Evolutionary conservation across 345 rosid species (phyloP), one percentile per base, ranked within the genome.

Genomic region (Carallia pectinifolia): DNA sequence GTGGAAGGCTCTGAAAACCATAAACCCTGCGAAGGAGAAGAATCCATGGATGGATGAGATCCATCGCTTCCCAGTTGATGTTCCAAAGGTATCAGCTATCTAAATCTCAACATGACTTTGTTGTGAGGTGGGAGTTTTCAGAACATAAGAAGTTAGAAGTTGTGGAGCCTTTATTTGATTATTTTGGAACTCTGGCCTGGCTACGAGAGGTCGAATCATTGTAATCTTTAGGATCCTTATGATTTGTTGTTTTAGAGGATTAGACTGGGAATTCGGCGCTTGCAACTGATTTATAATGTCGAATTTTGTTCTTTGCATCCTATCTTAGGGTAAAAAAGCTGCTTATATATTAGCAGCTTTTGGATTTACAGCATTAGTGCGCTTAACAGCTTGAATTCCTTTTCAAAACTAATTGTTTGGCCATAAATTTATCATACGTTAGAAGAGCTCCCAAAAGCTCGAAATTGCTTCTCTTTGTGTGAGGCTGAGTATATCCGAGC

Each of bases 31-130:
- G n/a, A 74, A 74, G 66, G 76, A 73, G 64, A 73, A 66, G 71
- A 73, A 38, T 53, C 76, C 76, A 53, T 73, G 76, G 76, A 74
- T 74, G 77, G 77, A 74, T 39, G 77, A 74, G 62, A 74, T 74
- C 50, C 36, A 74, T 30, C 15, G 40, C 23, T 74, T 67, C 52
- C 77, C 77, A 2, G 77, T 74, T 47, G 63, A 61, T 60, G 92
- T 88, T 59, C 92, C 90, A 0, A 88, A 79, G 72, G 77, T 84
- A n/a, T 76, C 90, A 61, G 69, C 74, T 19, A 74, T 88, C 71
- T 83, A 74, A 30, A 16, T 6, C 16, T 7, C 8, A 50, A 23
- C 18, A 9, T n/a, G 6, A 13, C 16, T 61, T 59, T 27, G 16
- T 50, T 58, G 44, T 59, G 55, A n/a, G 19, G 30, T n/a, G 38